Conservation (phyloP, 768 basidiomycete genomes). For the Tubosaeta sp. region DNA sequence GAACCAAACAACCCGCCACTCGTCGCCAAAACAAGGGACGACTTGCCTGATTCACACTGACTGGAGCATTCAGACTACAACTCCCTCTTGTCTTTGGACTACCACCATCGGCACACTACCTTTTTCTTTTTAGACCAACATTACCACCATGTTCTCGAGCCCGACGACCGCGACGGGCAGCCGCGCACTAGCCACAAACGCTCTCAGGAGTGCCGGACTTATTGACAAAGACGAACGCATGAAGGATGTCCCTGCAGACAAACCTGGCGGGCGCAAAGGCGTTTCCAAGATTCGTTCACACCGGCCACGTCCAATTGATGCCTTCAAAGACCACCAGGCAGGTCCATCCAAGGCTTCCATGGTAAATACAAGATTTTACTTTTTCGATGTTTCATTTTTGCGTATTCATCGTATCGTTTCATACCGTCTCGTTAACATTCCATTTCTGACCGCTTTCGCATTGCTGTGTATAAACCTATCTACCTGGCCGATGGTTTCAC, state of each 20-base stretch:
- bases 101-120: conserved; percentile 5
- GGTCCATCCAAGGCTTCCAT: conserved; percentile 46
- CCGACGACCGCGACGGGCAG: conserved; percentile 55
- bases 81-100: conserved; percentile 15
- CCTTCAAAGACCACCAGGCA: conserved; percentile 45
- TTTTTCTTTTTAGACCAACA: background rate
- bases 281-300: conserved; percentile 57
- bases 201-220: conserved; percentile 67
- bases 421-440: conserved; percentile 16
- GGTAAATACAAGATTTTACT: conserved; percentile 61
- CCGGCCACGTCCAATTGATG: conserved; percentile 56
- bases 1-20: conserved; percentile 24
- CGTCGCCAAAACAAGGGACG: conserved; percentile 17
- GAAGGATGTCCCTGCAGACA: conserved; percentile 61
- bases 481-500: conserved; percentile 11
- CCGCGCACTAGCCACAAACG: conserved; percentile 54
- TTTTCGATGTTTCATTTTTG: conserved; percentile 19
- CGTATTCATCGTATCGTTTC: conserved; percentile 27
- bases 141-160: conserved; percentile 50
- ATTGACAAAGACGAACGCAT: conserved; percentile 74
- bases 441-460: conserved; percentile 10
- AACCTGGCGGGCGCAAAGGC: conserved; percentile 70
- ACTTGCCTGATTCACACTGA: conserved; percentile 10
- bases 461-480: conserved; percentile 17
- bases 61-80: conserved; percentile 2